Conservation (phyloP, 2,329 filamentous ascomycete genomes). For the Talaromyces sp. region DNA sequence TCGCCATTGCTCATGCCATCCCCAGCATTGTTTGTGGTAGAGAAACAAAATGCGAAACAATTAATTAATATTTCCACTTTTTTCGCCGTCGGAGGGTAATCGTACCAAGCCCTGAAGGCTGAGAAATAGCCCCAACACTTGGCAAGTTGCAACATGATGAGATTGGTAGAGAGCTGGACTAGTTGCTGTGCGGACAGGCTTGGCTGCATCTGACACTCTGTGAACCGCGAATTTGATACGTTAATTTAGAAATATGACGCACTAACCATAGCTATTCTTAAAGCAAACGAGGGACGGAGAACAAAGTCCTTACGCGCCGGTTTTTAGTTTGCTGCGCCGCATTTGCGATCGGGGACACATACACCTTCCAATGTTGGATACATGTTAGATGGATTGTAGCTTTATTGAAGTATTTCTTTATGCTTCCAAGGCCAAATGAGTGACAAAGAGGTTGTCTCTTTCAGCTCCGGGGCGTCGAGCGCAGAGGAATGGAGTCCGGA, state of each 20-base stretch:
- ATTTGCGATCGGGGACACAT: neutral
- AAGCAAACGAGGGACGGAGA: neutral
- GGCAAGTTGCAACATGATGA: no score
- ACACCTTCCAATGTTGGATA: neutral
- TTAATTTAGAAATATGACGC: neutral
- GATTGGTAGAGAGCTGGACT: neutral
- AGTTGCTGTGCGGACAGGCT: neutral
- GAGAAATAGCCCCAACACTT: neutral
- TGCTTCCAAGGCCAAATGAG: slow-evolving; percentile 6
- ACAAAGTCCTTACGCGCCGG: neutral
- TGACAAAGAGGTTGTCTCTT: slow-evolving; percentile 14
- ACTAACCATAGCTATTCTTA: neutral
- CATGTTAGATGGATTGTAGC: neutral
- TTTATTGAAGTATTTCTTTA: neutral
- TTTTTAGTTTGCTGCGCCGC: neutral
- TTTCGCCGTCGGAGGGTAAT: neutral
- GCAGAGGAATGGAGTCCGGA: slow-evolving; percentile 19
- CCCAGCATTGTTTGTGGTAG: neutral
- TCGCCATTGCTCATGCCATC: neutral
- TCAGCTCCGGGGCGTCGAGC: slow-evolving; percentile 1
- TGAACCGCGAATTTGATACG: neutral
- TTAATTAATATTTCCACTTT: no score
- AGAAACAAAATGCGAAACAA: neutral
- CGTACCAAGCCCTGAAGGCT: neutral
- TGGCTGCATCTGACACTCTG: neutral